These are phyloP conservation scores for Trifolium fragiferum DNA, from an alignment of 306 rosid species.

Conservation along the genomic window DNA sequence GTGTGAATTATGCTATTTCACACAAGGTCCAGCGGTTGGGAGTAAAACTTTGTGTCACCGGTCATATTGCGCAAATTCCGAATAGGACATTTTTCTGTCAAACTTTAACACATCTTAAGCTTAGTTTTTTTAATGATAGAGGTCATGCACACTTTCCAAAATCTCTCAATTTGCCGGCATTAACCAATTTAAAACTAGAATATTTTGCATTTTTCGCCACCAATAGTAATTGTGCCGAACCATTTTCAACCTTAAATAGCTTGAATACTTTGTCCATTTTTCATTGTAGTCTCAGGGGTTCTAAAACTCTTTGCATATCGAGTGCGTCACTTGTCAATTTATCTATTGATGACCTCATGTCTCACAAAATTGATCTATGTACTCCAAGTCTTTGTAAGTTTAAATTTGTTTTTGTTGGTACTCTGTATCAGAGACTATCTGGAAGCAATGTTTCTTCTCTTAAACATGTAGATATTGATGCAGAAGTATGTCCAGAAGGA, in stretches of 20 bases:
- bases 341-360: neutral
- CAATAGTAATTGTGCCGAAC: neutral
- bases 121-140: neutral
- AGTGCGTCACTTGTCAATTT: slow-evolving; percentile 4
- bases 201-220: neutral
- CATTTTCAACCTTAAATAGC: slow-evolving; percentile 3
- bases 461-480: neutral
- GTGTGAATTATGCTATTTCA: slow-evolving; percentile 22
- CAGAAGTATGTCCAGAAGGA: too few species aligned
- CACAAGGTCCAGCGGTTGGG: slow-evolving; percentile 22
- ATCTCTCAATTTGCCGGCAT: neutral
- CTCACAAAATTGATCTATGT: slow-evolving; percentile 1
- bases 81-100: neutral
- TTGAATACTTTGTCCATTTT: slow-evolving; percentile 23
- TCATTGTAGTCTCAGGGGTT: neutral
- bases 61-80: neutral
- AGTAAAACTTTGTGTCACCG: neutral
- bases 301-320: slow-evolving; percentile 28
- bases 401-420: neutral
- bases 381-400: slow-evolving; percentile 2
- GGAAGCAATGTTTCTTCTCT: slow-evolving; percentile 32
- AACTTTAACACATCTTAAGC: slow-evolving; percentile 29
- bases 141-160: neutral
- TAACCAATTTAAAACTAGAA: slow-evolving; percentile 22
- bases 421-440: neutral